These are phyloP conservation scores for Pisolithus microcarpus DNA, from an alignment of 768 basidiomycete genomes.

Conservation along the genomic window DNA sequence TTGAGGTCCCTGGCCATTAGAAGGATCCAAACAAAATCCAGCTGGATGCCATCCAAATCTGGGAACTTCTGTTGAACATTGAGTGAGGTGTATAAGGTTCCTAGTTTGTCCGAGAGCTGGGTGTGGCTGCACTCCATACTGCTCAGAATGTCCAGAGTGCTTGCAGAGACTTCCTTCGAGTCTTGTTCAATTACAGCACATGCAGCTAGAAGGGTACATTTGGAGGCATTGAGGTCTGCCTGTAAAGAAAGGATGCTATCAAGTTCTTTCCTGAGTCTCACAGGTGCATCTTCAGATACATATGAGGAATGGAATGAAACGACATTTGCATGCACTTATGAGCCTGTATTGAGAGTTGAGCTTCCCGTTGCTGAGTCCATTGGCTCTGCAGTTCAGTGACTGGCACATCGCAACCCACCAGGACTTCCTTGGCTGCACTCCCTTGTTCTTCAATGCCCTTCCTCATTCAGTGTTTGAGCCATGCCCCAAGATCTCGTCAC, in stretches of 20 bases:
- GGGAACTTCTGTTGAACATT: slow-evolving; percentile 29
- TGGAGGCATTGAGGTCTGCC: slow-evolving; percentile 19
- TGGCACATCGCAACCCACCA: neutral
- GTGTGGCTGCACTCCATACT: slow-evolving; percentile 17
- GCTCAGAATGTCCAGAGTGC: slow-evolving; percentile 10
- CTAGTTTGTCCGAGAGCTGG: slow-evolving; percentile 17
- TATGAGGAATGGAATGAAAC: slow-evolving; percentile 5
- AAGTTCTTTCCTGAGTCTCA: slow-evolving; percentile 21
- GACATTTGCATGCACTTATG: neutral
- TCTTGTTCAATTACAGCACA: slow-evolving; percentile 1
- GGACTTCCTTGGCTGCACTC: neutral
- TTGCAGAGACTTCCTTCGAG: neutral
- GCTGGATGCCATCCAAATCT: slow-evolving; percentile 22
- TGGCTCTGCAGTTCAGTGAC: slow-evolving; percentile 1
- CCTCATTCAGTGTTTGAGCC: slow-evolving; percentile 20
- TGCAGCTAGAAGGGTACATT: slow-evolving; percentile 15
- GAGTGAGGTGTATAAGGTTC: slow-evolving; percentile 29
- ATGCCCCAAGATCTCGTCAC: slow-evolving; percentile 25
- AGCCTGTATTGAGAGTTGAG: slow-evolving; percentile 7
- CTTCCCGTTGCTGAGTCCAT: neutral
- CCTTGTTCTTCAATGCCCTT: slow-evolving; percentile 14
- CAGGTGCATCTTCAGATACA: slow-evolving; percentile 24
- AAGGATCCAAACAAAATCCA: slow-evolving; percentile 26
- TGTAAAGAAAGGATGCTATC: slow-evolving; percentile 27
- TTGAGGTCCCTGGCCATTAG: slow-evolving; percentile 33